phyloP scores from a whole-genome alignment of 371 early-diverging fungal genomes.

The Syncephalastrum sp. region DNA sequence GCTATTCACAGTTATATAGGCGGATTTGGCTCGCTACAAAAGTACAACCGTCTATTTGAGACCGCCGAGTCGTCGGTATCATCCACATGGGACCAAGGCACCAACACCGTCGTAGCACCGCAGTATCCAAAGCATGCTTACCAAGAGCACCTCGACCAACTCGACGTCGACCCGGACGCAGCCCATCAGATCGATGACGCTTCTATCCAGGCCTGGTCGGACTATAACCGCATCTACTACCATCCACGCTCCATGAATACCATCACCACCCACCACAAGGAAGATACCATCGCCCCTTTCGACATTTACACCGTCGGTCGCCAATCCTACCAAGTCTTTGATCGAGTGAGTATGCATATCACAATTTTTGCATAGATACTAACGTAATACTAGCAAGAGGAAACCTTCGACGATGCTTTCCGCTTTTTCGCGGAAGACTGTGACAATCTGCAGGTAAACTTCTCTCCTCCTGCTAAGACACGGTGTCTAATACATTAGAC shows the following conservation, averaged over 20 bases:
- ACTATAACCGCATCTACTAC: slow-evolving; percentile 74
- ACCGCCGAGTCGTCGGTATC: slow-evolving; percentile 11
- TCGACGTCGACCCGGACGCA: slow-evolving; percentile 34
- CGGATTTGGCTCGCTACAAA: slow-evolving; percentile 73
- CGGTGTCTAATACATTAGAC: neutral
- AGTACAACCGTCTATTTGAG: slow-evolving; percentile 60
- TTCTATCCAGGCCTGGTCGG: slow-evolving; percentile 74
- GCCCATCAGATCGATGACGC: slow-evolving; percentile 27
- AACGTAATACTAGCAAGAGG: slow-evolving; percentile 31
- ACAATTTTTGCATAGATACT: neutral
- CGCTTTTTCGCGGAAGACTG: slow-evolving; percentile 84
- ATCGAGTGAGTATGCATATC: slow-evolving; percentile 34
- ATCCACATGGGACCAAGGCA: slow-evolving; percentile 47
- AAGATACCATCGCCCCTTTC: slow-evolving; percentile 69
- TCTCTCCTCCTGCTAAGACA: neutral
- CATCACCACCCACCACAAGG: slow-evolving; percentile 61
- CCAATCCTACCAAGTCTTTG: slow-evolving; percentile 63
- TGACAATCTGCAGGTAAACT: slow-evolving; percentile 69
- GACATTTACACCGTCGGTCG: slow-evolving; percentile 71
- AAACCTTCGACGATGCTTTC: slow-evolving; percentile 74
- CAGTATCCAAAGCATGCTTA: slow-evolving; percentile 45
- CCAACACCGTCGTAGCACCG: slow-evolving; percentile 39
- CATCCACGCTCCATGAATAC: slow-evolving; percentile 71
- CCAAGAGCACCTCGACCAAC: slow-evolving; percentile 52
- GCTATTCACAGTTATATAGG: slow-evolving; percentile 30